Conservation (phyloP, 768 basidiomycete species). For the Psilocybe azurescens region DNA sequence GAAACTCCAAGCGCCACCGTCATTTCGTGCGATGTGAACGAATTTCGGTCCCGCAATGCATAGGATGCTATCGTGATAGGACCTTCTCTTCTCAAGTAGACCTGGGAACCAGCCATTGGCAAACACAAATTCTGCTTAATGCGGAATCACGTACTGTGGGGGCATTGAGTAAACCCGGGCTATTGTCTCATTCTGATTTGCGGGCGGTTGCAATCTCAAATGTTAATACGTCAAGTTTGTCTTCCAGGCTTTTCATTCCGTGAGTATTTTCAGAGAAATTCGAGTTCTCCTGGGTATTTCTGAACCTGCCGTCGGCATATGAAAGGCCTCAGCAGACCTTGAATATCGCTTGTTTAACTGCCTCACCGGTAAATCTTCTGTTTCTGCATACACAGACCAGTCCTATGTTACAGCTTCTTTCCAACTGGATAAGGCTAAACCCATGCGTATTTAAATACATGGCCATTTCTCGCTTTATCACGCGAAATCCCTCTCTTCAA, state of each 20-base stretch:
- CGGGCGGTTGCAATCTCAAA: neutral
- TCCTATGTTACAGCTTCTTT: neutral
- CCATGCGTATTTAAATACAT: neutral
- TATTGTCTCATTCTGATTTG: neutral
- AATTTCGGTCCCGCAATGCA: neutral
- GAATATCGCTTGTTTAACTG: neutral
- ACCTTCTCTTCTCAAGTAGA: neutral
- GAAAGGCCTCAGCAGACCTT: neutral
- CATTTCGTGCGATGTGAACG: neutral
- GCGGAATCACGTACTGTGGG: neutral
- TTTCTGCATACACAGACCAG: neutral
- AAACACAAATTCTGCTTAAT: neutral
- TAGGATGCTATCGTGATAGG: neutral
- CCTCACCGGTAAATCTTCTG: neutral
- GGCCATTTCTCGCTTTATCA: neutral
- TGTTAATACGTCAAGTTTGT: neutral
- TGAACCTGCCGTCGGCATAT: neutral
- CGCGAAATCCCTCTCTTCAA: neutral
- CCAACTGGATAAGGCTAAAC: neutral
- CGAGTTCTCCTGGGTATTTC: neutral
- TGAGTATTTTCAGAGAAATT: neutral
- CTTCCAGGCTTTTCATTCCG: neutral
- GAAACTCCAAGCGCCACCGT: neutral
- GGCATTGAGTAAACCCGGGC: neutral
- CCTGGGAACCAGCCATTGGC: neutral